Conservation (phyloP, 2,329 filamentous ascomycete species). For the Fusarium caatingaense region DNA sequence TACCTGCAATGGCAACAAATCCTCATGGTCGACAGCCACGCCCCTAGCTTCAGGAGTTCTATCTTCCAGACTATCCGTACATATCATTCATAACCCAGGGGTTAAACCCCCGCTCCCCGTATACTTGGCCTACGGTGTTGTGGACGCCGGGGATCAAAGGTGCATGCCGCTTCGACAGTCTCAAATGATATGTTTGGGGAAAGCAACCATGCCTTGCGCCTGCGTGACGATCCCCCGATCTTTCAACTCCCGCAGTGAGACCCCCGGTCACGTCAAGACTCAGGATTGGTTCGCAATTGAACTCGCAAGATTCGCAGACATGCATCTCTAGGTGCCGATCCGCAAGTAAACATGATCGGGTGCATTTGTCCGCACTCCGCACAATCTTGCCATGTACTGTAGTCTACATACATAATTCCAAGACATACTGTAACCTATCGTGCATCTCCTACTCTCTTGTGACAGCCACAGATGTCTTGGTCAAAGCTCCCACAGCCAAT, state of each 20-base stretch:
- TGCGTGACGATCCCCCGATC: conserved; percentile 43
- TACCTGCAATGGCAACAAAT: not conserved
- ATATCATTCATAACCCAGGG: conserved; percentile 2
- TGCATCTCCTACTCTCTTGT: conserved; percentile 8
- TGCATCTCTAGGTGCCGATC: conserved; percentile 32
- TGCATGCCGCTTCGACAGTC: conserved; percentile 36
- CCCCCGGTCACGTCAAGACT: conserved; percentile 4
- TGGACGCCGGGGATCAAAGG: conserved; percentile 37
- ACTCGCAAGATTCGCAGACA: conserved; percentile 8
- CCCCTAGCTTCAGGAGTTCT: conserved; percentile 19
- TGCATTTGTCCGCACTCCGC: conserved; percentile 17
- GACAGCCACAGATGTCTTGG: conserved; percentile 7
- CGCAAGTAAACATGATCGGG: conserved; percentile 17
- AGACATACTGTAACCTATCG: conserved; percentile 12
- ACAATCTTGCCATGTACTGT: conserved; percentile 8
- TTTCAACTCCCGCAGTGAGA: conserved; percentile 38
- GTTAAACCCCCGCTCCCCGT: conserved; percentile 25
- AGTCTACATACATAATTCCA: not conserved
- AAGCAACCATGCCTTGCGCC: conserved; percentile 35
- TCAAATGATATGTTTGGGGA: conserved; percentile 27
- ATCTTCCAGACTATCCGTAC: conserved; percentile 6
- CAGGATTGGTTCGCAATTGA: conserved; percentile 32
- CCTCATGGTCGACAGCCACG: conserved; percentile 2
- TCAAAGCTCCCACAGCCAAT: not conserved
- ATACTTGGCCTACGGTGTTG: conserved; percentile 19